phyloP scores from a whole-genome alignment of 345 rosid species.

The Populus davidiana region DNA sequence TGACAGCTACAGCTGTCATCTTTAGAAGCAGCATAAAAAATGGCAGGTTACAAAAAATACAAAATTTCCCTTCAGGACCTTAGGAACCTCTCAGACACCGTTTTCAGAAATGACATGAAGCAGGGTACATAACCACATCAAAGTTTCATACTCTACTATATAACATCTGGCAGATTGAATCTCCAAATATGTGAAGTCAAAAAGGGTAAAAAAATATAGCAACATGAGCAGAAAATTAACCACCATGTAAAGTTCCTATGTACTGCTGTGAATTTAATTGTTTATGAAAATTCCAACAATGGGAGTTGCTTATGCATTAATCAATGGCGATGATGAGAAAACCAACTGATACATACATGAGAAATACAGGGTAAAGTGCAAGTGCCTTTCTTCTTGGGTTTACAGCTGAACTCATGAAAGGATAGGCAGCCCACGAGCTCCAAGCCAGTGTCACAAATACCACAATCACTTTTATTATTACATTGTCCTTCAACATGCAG shows the following conservation, averaged over 20 bases:
- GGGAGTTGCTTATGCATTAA: slow-evolving; percentile 17
- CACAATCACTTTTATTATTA: slow-evolving; percentile 60
- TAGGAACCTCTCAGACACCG: not conserved
- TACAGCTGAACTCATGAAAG: slow-evolving; percentile 91
- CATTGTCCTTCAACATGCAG: slow-evolving; percentile 78
- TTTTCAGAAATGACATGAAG: not conserved
- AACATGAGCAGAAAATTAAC: slow-evolving; percentile 10
- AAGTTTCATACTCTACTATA: slow-evolving; percentile 16
- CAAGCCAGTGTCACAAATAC: slow-evolving; percentile 74
- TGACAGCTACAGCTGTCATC: not conserved
- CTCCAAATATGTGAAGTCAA: slow-evolving; percentile 8
- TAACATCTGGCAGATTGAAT: slow-evolving; percentile 11
- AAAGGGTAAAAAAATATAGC: slow-evolving; percentile 14
- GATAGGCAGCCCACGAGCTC: slow-evolving; percentile 97
- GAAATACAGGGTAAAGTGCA: slow-evolving; percentile 87
- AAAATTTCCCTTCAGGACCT: not conserved
- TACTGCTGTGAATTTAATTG: slow-evolving; percentile 12
- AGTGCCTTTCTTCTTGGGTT: slow-evolving; percentile 85
- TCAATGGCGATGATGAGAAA: slow-evolving; percentile 91
- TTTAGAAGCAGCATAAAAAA: no score
- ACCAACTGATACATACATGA: slow-evolving; percentile 94
- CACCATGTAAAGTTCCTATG: slow-evolving; percentile 27
- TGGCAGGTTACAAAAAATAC: no score
- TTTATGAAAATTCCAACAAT: not conserved
- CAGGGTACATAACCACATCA: not conserved